A percentile compares a stretch with the other conserved stretches of the same genome.
Evolutionary conservation across 352 stramenopile species (phyloP).

Genomic region (Pythium biforme): DNA sequence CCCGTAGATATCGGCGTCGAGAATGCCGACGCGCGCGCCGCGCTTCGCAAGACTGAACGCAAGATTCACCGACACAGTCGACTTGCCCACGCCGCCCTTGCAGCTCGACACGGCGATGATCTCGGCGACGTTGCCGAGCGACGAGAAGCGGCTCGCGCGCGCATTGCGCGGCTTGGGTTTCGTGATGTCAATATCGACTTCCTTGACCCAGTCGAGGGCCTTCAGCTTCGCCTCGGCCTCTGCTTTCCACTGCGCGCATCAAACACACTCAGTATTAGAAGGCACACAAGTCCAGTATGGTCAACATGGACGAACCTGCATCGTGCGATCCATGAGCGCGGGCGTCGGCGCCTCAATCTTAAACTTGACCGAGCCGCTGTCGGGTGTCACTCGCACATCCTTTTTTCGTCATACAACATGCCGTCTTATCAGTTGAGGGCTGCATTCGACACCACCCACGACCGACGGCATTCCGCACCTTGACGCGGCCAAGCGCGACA

Average conservation of each 20-base stretch:
- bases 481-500: conserved; percentile 72
- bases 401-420: conserved; percentile 16
- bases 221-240: conserved; percentile 51
- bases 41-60: conserved; percentile 92
- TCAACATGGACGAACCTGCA: conserved; percentile 38
- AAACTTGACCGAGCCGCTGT: conserved; percentile 54
- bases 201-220: conserved; percentile 71
- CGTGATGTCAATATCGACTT: conserved; percentile 65
- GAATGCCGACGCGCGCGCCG: conserved; percentile 94
- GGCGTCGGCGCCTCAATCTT: conserved; percentile 72
- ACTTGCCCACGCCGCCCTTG: conserved; percentile 99
- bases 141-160: conserved; percentile 69
- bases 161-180: conserved; percentile 61
- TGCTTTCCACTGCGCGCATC: conserved; percentile 53
- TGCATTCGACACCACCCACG: no score
- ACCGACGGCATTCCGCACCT: conserved; percentile 53
- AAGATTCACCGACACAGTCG: conserved; percentile 98
- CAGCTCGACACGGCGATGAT: conserved; percentile 92
- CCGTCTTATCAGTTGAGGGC: background rate
- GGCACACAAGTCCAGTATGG: background rate
- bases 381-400: conserved; percentile 51
- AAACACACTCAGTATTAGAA: background rate
- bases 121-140: conserved; percentile 78
- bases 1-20: conserved; percentile 99
- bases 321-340: conserved; percentile 62